Conservation (phyloP, 106 monocot genomes). For the Allium fistulosum region DNA sequence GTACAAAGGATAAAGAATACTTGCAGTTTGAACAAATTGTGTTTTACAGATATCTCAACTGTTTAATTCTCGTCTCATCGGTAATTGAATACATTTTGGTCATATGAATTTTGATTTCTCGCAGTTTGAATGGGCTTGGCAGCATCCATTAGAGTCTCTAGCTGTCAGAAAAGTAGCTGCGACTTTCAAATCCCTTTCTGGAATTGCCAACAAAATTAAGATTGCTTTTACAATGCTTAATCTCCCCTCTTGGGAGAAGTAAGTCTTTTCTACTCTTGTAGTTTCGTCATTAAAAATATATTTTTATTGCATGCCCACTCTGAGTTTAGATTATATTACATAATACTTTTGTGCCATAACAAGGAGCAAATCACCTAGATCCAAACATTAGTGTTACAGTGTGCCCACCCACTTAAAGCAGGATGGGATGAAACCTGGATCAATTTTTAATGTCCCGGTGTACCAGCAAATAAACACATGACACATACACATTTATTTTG, state of each 20-base stretch:
- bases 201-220: conserved; percentile 75
- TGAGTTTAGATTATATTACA: too few species aligned
- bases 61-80: not conserved
- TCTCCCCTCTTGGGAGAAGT: conserved; percentile 89
- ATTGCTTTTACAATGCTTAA: conserved; percentile 84
- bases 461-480: too few species aligned
- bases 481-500: too few species aligned
- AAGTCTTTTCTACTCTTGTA: conserved; percentile 9
- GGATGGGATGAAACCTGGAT: too few species aligned
- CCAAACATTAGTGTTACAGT: too few species aligned
- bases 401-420: too few species aligned
- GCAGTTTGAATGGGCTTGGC: conserved; percentile 99
- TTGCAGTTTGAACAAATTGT: too few species aligned
- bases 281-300: not conserved
- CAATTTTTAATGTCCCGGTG: too few species aligned
- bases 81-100: not conserved
- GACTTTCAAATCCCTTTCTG: conserved; percentile 69
- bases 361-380: too few species aligned
- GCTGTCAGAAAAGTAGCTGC: conserved; percentile 84
- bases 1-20: too few species aligned
- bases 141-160: conserved; percentile 78
- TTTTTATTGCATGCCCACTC: not conserved
- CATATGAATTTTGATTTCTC: not conserved
- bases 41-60: too few species aligned
- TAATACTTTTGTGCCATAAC: too few species aligned